Percentiles rank a stretch among this genome's conserved stretches.
Evolutionary conservation across 331 rosid species (phyloP).

Genomic region (Rosa hybrid): DNA sequence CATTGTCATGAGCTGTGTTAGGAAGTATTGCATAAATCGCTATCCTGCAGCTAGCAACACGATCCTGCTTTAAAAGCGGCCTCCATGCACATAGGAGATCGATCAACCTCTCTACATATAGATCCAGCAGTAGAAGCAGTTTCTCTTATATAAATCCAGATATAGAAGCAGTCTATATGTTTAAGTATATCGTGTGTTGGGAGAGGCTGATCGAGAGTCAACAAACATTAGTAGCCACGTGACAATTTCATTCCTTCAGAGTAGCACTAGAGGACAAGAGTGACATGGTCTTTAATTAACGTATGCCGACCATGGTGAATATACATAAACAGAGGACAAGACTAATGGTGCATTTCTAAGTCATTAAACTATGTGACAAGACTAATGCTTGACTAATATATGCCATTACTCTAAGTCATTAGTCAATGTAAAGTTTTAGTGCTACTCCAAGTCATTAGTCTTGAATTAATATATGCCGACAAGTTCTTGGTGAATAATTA

Average conservation of each 20-base stretch:
- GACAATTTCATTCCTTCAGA: background rate
- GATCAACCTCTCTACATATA: background rate
- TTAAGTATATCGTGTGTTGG: background rate
- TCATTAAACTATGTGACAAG: too few relatives aligned
- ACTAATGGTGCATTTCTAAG: too few relatives aligned
- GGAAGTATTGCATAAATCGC: background rate
- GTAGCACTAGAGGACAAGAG: too few relatives aligned
- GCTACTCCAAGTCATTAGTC: background rate
- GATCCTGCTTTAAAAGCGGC: background rate
- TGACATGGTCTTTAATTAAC: too few relatives aligned
- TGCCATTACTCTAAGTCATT: too few relatives aligned
- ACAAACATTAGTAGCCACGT: background rate
- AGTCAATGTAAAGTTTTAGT: too few relatives aligned
- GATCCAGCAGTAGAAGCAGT: background rate
- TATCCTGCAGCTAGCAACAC: background rate
- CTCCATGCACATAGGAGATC: background rate
- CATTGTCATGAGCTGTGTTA: background rate
- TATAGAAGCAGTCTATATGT: background rate
- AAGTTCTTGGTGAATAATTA: background rate
- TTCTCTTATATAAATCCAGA: background rate
- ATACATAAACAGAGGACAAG: too few relatives aligned
- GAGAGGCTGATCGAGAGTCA: background rate
- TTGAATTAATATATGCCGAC: background rate
- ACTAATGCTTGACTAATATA: too few relatives aligned
- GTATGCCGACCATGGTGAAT: too few relatives aligned